Base-by-base conservation (phyloP, 768 basidiomycete genomes). In the Tremella mesenterica region DNA sequence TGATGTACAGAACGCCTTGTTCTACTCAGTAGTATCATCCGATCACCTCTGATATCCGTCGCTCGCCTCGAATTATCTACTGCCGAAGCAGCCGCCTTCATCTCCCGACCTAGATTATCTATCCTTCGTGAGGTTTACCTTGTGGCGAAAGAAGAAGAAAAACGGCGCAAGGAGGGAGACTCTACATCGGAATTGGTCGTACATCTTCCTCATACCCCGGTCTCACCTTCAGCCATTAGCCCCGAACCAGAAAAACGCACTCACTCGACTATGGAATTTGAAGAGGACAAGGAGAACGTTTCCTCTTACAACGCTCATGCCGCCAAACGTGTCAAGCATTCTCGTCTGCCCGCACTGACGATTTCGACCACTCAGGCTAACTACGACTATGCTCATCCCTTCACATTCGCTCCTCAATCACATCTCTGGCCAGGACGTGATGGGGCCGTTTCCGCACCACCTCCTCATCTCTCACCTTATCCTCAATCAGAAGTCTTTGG, bases 61-160 rank as follows among this genome's bases (percentile, higher is more conserved):
- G 56, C 69, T 2, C 60, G 63, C 18, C 65, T 76, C 13, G 73
- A 76, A 45, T 53, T 66, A 2, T 71, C 70, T 0, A 73, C 72
- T 1, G 67, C 70, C 25, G 68, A 71, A 44, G 54, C 62, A 25
- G 59, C 54, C 14, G 67, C 64, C 10, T 67, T 67, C 51, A 74
- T 74, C 43, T 64, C 65, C 9, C 57, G 54, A 1, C 60, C 72
- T 14, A 65, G 70, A 26, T 54, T 70, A 31, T 54, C 56, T 14
- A 69, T 73, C 49, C 53, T 75, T 10, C 54, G 67, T 3, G 72
- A 73, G 48, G 61, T 76, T 21, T 75, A 74, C 61, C 51, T 62
- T 21, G 67, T 72, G 8, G 75, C 71, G 16, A 67, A 69, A 52
- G 72, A 73, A 52, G 74, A 74, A 44, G 71, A 74, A 62, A 54